These are phyloP conservation scores for Sporisorium scitamineum DNA, from an alignment of 1,284 basidiomycete species.

Conservation along the genomic window DNA sequence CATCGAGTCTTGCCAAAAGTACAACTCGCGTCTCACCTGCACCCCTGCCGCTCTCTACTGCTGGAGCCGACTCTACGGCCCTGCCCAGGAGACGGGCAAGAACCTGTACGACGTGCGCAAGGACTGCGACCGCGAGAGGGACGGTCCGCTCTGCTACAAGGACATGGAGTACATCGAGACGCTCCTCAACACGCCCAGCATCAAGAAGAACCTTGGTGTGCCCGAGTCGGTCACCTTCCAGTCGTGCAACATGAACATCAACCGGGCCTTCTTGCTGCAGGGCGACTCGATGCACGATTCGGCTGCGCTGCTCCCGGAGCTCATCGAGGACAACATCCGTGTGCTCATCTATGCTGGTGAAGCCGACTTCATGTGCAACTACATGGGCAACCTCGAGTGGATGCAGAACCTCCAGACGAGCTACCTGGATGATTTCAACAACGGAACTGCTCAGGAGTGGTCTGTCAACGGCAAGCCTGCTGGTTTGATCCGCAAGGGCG, in stretches of 20 bases:
- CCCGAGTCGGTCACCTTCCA: conserved; percentile 75
- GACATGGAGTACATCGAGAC: conserved; percentile 75
- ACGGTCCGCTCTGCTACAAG: conserved; percentile 73
- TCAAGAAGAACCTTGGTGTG: conserved; percentile 82
- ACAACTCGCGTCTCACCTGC: conserved; percentile 71
- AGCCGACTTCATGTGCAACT: conserved; percentile 77
- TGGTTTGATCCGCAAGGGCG: conserved; percentile 58
- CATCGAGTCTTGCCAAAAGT: conserved; percentile 66
- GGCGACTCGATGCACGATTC: conserved; percentile 85
- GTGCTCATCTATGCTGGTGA: conserved; percentile 86
- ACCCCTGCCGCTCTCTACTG: conserved; percentile 72
- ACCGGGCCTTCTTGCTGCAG: conserved; percentile 78
- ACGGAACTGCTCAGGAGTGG: conserved; percentile 51
- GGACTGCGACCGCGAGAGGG: conserved; percentile 78
- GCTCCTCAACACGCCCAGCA: conserved; percentile 71
- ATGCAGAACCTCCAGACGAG: conserved; percentile 56
- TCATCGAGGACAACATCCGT: conserved; percentile 81
- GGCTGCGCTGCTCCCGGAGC: conserved; percentile 78
- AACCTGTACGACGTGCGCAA: conserved; percentile 84
- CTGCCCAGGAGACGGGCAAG: conserved; percentile 72
- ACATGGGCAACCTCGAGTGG: conserved; percentile 66
- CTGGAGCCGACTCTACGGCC: conserved; percentile 72
- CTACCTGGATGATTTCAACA: conserved; percentile 59
- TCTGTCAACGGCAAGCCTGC: conserved; percentile 55
- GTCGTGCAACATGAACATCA: conserved; percentile 73